phyloP scores from a whole-genome alignment of 2,329 filamentous ascomycete species.

The Fonsecaea erecta region DNA sequence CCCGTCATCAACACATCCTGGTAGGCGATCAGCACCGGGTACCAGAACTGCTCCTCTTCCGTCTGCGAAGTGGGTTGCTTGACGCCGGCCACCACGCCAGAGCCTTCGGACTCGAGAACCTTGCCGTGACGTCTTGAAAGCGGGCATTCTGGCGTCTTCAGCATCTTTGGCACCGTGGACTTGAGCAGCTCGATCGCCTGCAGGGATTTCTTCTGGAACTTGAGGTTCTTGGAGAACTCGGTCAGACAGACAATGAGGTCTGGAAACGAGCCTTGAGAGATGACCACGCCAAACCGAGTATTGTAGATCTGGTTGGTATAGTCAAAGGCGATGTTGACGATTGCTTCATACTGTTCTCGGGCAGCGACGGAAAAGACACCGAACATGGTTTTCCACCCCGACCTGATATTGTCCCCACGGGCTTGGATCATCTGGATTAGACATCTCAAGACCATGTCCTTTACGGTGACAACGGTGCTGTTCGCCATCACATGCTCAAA shows the following conservation, averaged over 20 bases:
- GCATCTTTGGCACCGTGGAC: constrained; percentile 90
- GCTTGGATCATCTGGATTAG: constrained; percentile 99
- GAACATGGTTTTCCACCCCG: constrained; percentile 99
- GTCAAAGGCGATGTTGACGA: constrained; percentile 95
- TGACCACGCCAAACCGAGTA: constrained; percentile 91
- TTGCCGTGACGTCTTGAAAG: constrained; percentile 69
- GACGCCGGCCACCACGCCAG: constrained; percentile 54
- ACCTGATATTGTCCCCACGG: constrained; percentile 92
- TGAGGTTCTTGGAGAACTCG: constrained; percentile 97
- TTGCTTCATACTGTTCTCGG: constrained; percentile 87
- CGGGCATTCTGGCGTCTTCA: constrained; percentile 93
- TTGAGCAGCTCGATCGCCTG: constrained; percentile 95
- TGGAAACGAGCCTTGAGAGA: constrained; percentile 94
- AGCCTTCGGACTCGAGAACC: constrained; percentile 52
- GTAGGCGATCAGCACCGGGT: constrained; percentile 96
- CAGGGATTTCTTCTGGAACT: constrained; percentile 97
- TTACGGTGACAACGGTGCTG: constrained; percentile 86
- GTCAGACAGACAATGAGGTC: constrained; percentile 96
- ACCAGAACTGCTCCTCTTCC: constrained; percentile 97
- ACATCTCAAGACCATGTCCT: constrained; percentile 95
- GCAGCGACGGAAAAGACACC: constrained; percentile 97
- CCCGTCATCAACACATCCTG: constrained; percentile 99
- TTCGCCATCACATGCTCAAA: constrained; percentile 98
- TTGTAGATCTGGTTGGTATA: constrained; percentile 96
- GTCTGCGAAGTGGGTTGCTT: constrained; percentile 77